phyloP scores from a whole-genome alignment of 2,329 filamentous ascomycete genomes.

The Nothomitra cinnamomea region DNA sequence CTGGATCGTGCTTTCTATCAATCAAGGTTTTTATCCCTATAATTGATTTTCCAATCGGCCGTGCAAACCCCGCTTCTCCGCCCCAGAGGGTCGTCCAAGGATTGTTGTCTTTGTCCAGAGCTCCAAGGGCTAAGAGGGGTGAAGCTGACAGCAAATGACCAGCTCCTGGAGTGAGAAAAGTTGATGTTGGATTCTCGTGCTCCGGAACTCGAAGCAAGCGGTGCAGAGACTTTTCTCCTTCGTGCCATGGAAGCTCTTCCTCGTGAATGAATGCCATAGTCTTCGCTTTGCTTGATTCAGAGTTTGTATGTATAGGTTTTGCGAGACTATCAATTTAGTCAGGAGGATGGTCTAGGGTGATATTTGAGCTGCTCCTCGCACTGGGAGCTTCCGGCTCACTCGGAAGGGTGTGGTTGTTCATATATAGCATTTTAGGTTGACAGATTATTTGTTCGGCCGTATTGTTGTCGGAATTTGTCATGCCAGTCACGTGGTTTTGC shows the following conservation, averaged over 20 bases:
- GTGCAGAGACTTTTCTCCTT: conserved; percentile 51
- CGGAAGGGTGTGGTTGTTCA: background rate
- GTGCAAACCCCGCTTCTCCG: conserved; percentile 51
- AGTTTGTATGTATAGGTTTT: too few species aligned
- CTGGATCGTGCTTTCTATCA: conserved; percentile 48
- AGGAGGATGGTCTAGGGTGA: too few species aligned
- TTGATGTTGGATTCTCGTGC: conserved; percentile 47
- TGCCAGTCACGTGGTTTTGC: too few species aligned
- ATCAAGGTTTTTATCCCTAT: conserved; percentile 47
- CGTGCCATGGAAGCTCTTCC: conserved; percentile 33
- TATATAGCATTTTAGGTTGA: background rate
- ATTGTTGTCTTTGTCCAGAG: conserved; percentile 43
- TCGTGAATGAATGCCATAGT: background rate
- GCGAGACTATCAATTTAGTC: background rate
- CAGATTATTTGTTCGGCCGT: background rate
- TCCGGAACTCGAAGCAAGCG: conserved; percentile 39
- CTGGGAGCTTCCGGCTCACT: background rate
- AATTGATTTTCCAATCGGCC: conserved; percentile 41
- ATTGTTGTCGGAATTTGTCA: too few species aligned
- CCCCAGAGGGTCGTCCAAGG: conserved; percentile 71
- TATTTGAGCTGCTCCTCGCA: background rate
- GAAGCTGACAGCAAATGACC: conserved; percentile 41
- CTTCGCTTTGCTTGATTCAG: background rate
- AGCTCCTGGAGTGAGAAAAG: conserved; percentile 44
- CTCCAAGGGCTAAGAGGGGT: conserved; percentile 56